Evolutionary conservation across 169 alveolate genomes (phyloP).

Genomic region (Babesia divergens): DNA sequence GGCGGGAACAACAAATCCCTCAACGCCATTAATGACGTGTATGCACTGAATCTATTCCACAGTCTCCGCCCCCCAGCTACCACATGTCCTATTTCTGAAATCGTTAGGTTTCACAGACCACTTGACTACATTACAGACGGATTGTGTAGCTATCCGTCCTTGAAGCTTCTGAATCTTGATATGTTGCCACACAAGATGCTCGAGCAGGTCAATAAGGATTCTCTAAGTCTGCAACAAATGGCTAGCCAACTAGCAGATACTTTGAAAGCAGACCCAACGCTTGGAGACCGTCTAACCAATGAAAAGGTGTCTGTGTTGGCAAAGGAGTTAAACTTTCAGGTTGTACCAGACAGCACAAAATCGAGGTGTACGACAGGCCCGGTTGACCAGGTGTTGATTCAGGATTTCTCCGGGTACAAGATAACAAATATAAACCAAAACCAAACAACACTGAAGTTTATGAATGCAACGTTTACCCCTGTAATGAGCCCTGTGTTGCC

Average conservation of each 20-base stretch:
- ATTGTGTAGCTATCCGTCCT: slow-evolving; percentile 23
- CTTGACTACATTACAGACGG: slow-evolving; percentile 23
- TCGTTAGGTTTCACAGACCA: background rate
- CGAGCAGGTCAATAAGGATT: background rate
- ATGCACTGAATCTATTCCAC: slow-evolving; percentile 28
- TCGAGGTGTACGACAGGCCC: background rate
- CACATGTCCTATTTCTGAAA: slow-evolving; percentile 15
- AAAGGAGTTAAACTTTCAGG: background rate
- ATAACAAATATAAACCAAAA: background rate
- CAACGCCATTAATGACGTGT: background rate
- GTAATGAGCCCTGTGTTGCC: background rate
- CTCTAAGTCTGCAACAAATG: slow-evolving; percentile 3
- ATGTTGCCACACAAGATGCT: slow-evolving; percentile 3
- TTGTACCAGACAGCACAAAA: background rate
- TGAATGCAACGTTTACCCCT: background rate
- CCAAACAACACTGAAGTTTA: background rate
- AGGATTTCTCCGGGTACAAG: slow-evolving; percentile 4
- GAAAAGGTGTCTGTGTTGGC: slow-evolving; percentile 1
- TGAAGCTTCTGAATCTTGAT: slow-evolving; percentile 6
- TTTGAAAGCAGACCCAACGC: slow-evolving; percentile 1
- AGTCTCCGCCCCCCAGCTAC: slow-evolving; percentile 7
- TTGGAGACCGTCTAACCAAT: background rate
- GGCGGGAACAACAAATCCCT: slow-evolving; percentile 29
- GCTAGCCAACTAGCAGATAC: slow-evolving; percentile 26
- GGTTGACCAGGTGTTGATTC: background rate